These are phyloP conservation scores for Hymenoscyphus linearis DNA, from an alignment of 2,329 filamentous ascomycete species.

Conservation along the genomic window DNA sequence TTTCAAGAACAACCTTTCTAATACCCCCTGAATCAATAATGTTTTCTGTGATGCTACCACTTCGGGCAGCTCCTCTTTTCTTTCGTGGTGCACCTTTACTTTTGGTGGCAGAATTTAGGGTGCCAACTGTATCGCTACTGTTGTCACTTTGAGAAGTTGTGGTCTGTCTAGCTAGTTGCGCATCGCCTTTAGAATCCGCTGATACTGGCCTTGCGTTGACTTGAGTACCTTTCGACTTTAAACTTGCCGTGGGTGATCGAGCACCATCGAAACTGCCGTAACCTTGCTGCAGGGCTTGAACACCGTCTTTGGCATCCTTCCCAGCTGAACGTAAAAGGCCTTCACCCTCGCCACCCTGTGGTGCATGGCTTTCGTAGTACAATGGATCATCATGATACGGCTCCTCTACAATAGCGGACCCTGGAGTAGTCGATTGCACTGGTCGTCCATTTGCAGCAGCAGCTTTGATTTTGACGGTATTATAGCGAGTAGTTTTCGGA, in stretches of 20 bases:
- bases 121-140: constrained; percentile 30
- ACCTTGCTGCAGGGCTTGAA: constrained; percentile 52
- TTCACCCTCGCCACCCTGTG: constrained; percentile 47
- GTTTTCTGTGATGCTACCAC: constrained; percentile 75
- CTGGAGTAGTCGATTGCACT: constrained; percentile 24
- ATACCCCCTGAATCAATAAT: constrained; percentile 69
- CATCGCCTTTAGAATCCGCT: neutral
- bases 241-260: constrained; percentile 2
- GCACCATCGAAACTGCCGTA: constrained; percentile 42
- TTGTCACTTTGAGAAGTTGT: constrained; percentile 17
- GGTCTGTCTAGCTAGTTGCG: constrained; percentile 14
- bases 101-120: constrained; percentile 22
- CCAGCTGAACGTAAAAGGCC: constrained; percentile 49
- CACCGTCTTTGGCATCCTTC: constrained; percentile 58
- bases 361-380: constrained; percentile 34
- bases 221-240: constrained; percentile 2
- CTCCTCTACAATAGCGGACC: constrained; percentile 34
- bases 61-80: constrained; percentile 51
- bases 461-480: constrained; percentile 63
- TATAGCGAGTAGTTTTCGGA: constrained; percentile 55
- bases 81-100: constrained; percentile 23
- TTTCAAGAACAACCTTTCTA: constrained; percentile 70
- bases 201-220: constrained; percentile 5
- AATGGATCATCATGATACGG: constrained; percentile 36
- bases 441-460: constrained; percentile 24